Evolutionary conservation across 1,284 basidiomycete genomes (phyloP), one percentile per base, ranked within the genome.

Genomic region (Mycosarcoma mackinlayi): DNA sequence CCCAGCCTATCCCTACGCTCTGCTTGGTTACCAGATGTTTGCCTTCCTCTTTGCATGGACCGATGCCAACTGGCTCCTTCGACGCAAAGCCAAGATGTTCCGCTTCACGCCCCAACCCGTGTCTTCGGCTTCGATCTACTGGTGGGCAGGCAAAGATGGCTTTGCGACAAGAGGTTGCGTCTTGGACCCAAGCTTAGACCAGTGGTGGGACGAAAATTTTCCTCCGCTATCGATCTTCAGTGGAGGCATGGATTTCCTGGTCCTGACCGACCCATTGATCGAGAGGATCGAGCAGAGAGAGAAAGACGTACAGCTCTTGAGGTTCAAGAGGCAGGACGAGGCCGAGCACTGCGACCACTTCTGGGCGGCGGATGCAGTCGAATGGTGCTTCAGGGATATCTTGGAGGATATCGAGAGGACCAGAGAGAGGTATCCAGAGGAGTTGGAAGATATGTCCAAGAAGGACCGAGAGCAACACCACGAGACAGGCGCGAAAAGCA

Each of bases 21-120:
- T 63, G 60, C 70, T 80, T 62, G 83, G 86, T 28, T 82, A 81
- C 73, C 87, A 86, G 65, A 88, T 89, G 87, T 89, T 89, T 72
- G 79, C 78, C 18, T 89, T 87, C 81, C 82, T 89, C 25, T 87
- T 86, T 66, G 82, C 83, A n/a, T 88, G 88, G 88, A 89, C 87
- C 14, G 88, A 89, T 77, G 84, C 86, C 14, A 88, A 88, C 75
- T 89, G 88, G 84, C 86, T 86, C n/a, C 51, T 77, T 4, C 50
- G 79, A 7, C 51, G 79, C n/a, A 89, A 89, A 73, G 84, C 86
- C 5, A 89, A 89, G 73, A 88, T 88, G 86, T 89, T 89, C 83
- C 80, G 88, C 14, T 89, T 89, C 82, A 88, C 87, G 0, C 88
- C 88, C 0, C 86, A 87, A 25, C 88, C 88, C 48, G 88, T 88